phyloP scores from a whole-genome alignment of 139 green algal species.

The Auxenochlorella pyrenoidosa region DNA sequence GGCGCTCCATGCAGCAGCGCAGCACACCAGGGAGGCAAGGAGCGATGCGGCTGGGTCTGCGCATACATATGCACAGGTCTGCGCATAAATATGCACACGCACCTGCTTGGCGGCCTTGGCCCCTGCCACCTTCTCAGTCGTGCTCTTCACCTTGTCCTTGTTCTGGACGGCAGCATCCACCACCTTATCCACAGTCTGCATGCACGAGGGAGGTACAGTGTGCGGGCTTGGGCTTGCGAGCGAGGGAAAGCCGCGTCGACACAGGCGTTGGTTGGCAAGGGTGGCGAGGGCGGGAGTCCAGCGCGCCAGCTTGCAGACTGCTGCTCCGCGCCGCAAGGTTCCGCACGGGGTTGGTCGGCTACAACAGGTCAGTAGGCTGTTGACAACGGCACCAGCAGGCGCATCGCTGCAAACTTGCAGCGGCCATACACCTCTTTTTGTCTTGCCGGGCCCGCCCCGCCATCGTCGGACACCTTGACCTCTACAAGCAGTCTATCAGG shows the following conservation, averaged over 20 bases:
- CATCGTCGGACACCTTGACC: no score
- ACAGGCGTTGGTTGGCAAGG: not conserved
- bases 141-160: constrained; percentile 20
- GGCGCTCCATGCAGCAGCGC: no score
- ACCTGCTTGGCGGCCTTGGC: not conserved
- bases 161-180: constrained; percentile 1
- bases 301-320: not conserved
- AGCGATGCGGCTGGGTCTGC: no score
- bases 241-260: not conserved
- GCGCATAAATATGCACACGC: not conserved
- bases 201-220: not conserved
- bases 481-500: no score
- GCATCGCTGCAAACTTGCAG: not conserved
- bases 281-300: not conserved
- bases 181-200: constrained; percentile 4
- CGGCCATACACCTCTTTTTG: not conserved
- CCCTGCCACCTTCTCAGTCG: not conserved
- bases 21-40: no score
- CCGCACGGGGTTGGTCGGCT: not conserved
- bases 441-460: no score
- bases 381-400: no score
- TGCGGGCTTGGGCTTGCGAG: not conserved
- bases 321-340: not conserved
- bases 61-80: not conserved
- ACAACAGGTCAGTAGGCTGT: not conserved